Evolutionary conservation across 2,329 filamentous ascomycete genomes (phyloP), one percentile per base, ranked within the genome.

Genomic region (Penicillium sp.): DNA sequence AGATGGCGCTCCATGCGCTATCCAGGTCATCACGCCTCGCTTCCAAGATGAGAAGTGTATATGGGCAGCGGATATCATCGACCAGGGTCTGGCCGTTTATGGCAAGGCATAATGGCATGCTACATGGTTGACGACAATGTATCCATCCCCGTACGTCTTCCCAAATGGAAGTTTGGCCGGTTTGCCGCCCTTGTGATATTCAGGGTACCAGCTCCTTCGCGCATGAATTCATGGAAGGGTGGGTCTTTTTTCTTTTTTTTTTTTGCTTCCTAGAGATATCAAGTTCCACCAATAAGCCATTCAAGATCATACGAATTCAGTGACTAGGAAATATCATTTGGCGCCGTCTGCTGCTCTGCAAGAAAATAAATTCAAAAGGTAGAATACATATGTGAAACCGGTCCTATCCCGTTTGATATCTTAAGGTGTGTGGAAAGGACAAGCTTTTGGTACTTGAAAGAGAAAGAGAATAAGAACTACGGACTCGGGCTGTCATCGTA

Each of bases 1-100:
- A 0, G 74, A 82, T 39, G 79, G 78, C 1, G 70, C 75, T 4
- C 80, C 81, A 0, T 77, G 76, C 21, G 72, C 79, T 4, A 62
- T 83, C 4, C 80, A 83, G 60, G 60, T 83, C 4, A 65, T 80
- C 21, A 74, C 80, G 0, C 76, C 75, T 9, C 71, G 72, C 1
- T 76, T 81, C 69, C 74, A 76, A 46, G 81, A 83, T 21, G 80
- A 83, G 59, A 77, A 81, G 57, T 77, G 75, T 49, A 60, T 78
- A 10, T 56, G 61, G 11, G 70, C 67, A 1, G 65, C 72, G 10
- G 48, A 64, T 6, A 61, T 74, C 6, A 70, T 75, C 39, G 72
- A 75, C 34, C 51, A 43, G 6, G 62, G 58, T n/a, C 44, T 55
- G 23, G 29, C 36, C 10, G 9, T 13, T 13, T 23, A 43, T 27